Percentiles rank a stretch among this genome's conserved stretches.
Conservation (phyloP, 2,329 filamentous ascomycete genomes). For the Sclerotinia borealis region DNA sequence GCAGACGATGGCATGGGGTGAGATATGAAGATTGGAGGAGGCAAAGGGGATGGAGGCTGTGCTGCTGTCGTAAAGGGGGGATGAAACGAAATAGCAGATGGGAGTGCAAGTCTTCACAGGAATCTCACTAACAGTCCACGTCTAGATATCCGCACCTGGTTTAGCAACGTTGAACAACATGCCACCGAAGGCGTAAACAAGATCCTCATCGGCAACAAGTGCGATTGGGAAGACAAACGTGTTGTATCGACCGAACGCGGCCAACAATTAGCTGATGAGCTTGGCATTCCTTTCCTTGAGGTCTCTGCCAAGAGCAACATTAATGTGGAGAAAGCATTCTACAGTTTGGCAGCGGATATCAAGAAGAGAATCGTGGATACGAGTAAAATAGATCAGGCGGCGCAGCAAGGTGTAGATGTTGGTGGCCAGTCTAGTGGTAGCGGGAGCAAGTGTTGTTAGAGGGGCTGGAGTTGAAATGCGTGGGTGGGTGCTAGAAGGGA, state of each 20-base stretch:
- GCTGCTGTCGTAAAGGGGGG: neutral
- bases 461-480: neutral
- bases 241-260: slow-evolving; percentile 89
- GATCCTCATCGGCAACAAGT: slow-evolving; percentile 99
- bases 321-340: slow-evolving; percentile 99
- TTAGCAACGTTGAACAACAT: slow-evolving; percentile 99
- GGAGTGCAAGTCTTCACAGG: neutral
- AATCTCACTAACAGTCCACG: neutral
- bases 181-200: slow-evolving; percentile 99
- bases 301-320: slow-evolving; percentile 99
- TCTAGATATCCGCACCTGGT: slow-evolving; percentile 96
- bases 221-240: slow-evolving; percentile 99
- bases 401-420: slow-evolving; percentile 60
- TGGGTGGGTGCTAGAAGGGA: neutral
- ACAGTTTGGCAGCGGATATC: slow-evolving; percentile 89
- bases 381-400: slow-evolving; percentile 64
- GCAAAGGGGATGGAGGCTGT: neutral
- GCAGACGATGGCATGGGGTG: neutral
- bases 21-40: neutral
- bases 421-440: slow-evolving; percentile 49
- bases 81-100: neutral
- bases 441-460: slow-evolving; percentile 73
- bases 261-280: slow-evolving; percentile 87
- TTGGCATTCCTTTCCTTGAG: slow-evolving; percentile 96
- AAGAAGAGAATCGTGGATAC: slow-evolving; percentile 98